Percentiles rank a stretch among this genome's conserved stretches.
Evolutionary conservation across 164 flowering plant genomes (phyloP).

Genomic region (Berberis vulgaris): DNA sequence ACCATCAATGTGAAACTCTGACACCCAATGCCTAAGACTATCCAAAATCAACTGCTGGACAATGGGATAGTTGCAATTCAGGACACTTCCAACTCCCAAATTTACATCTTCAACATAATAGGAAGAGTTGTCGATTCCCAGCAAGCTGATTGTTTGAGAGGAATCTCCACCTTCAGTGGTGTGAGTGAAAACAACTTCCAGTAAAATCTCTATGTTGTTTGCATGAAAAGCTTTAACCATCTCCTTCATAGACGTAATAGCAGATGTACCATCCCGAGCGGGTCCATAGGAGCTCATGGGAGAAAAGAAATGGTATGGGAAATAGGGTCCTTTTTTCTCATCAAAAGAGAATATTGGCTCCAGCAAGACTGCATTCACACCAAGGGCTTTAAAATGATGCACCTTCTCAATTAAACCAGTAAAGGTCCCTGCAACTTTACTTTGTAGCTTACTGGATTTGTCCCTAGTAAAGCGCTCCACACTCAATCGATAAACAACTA

Average conservation of each 20-base stretch:
- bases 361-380: slow-evolving; percentile 71
- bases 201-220: slow-evolving; percentile 67
- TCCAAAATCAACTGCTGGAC: slow-evolving; percentile 72
- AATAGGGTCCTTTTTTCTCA: slow-evolving; percentile 71
- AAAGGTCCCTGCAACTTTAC: slow-evolving; percentile 61
- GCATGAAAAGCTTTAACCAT: slow-evolving; percentile 81
- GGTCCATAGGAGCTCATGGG: slow-evolving; percentile 49
- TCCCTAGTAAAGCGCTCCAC: slow-evolving; percentile 63
- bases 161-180: slow-evolving; percentile 45
- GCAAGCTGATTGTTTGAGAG: slow-evolving; percentile 27
- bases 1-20: slow-evolving; percentile 85
- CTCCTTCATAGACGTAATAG: slow-evolving; percentile 70
- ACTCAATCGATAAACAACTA: slow-evolving; percentile 73
- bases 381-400: slow-evolving; percentile 60
- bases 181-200: slow-evolving; percentile 83
- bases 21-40: slow-evolving; percentile 84
- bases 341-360: slow-evolving; percentile 79
- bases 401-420: slow-evolving; percentile 63
- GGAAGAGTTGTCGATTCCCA: slow-evolving; percentile 56
- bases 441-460: slow-evolving; percentile 60
- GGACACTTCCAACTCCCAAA: slow-evolving; percentile 23
- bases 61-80: slow-evolving; percentile 73
- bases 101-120: slow-evolving; percentile 34
- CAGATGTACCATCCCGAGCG: slow-evolving; percentile 27
- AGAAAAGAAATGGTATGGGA: slow-evolving; percentile 78